Percentiles rank a stretch among this genome's conserved stretches.
Conservation (phyloP, 768 basidiomycete genomes). For the Suillus subaureus region DNA sequence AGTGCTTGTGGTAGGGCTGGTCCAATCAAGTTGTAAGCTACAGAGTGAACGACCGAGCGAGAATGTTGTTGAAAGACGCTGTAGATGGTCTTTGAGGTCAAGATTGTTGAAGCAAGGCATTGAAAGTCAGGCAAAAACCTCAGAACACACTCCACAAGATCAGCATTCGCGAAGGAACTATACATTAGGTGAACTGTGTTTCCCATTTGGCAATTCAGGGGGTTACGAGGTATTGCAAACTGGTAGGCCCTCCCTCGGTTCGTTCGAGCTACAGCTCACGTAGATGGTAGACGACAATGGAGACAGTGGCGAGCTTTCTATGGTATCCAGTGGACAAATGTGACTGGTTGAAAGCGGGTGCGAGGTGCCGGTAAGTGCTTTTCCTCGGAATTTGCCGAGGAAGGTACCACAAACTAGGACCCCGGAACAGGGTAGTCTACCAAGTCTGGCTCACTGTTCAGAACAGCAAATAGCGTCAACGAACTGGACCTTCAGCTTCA, state of each 20-base stretch:
- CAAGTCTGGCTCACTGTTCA: not conserved
- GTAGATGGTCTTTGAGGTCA: slow-evolving; percentile 35
- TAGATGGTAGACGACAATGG: not conserved
- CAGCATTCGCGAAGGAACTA: slow-evolving; percentile 29
- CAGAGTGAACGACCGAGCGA: slow-evolving; percentile 31
- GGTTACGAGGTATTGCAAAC: not conserved
- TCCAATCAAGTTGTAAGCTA: slow-evolving; percentile 33
- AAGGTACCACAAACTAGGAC: slow-evolving; percentile 10
- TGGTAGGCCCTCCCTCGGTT: not conserved
- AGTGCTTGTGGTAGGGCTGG: slow-evolving; percentile 35
- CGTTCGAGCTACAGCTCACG: not conserved
- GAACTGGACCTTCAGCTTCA: not conserved
- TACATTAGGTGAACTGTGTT: slow-evolving; percentile 2
- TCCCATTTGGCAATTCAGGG: not conserved
- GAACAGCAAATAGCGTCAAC: not conserved
- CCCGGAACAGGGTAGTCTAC: not conserved
- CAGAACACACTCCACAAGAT: slow-evolving; percentile 35
- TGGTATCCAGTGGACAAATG: not conserved
- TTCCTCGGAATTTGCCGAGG: slow-evolving; percentile 18
- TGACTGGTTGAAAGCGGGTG: not conserved
- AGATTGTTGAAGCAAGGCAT: slow-evolving; percentile 27
- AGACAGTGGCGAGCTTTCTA: not conserved
- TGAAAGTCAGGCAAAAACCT: slow-evolving; percentile 30
- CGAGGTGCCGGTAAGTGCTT: not conserved
- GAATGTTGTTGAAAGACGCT: slow-evolving; percentile 30